These are phyloP conservation scores for Populus hybrid DNA, from an alignment of 441 rosid genomes.

Conservation along the genomic window DNA sequence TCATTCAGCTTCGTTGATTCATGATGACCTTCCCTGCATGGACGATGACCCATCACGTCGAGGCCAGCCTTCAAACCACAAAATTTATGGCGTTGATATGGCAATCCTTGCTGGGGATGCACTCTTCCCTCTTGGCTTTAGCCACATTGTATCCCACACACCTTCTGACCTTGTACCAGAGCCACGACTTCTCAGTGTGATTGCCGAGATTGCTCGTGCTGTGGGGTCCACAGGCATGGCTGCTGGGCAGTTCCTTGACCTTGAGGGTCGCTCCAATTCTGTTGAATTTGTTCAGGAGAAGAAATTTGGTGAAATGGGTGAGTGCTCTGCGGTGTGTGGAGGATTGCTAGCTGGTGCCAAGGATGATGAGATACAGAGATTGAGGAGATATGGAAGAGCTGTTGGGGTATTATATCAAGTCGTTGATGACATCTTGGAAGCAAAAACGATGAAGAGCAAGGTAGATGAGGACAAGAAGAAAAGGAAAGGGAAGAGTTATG, in stretches of 20 bases:
- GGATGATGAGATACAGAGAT: conserved; percentile 53
- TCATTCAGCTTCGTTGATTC: conserved; percentile 89
- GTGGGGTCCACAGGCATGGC: conserved; percentile 97
- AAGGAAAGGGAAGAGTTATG: conserved; percentile 51
- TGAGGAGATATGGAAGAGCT: conserved; percentile 82
- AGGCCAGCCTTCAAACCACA: conserved; percentile 88
- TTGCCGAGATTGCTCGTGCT: conserved; percentile 81
- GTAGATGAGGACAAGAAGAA: conserved; percentile 27
- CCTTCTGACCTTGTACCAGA: conserved; percentile 68
- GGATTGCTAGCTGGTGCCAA: conserved; percentile 81
- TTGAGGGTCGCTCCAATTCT: conserved; percentile 62
- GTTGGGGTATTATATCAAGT: conserved; percentile 84
- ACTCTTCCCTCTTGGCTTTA: conserved; percentile 87
- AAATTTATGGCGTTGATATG: conserved; percentile 63
- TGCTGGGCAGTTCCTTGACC: conserved; percentile 90
- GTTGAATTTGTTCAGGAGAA: conserved; percentile 70
- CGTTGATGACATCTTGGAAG: conserved; percentile 58
- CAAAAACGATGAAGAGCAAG: conserved; percentile 17
- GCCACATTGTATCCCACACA: conserved; percentile 74
- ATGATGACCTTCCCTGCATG: conserved; percentile 94
- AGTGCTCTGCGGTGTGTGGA: conserved; percentile 92
- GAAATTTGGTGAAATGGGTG: conserved; percentile 80
- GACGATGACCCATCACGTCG: conserved; percentile 77
- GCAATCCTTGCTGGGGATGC: conserved; percentile 97
- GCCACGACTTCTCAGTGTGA: conserved; percentile 57